Conservation (phyloP, 2,329 filamentous ascomycete genomes). For the Aspergillus hiratsukae region DNA sequence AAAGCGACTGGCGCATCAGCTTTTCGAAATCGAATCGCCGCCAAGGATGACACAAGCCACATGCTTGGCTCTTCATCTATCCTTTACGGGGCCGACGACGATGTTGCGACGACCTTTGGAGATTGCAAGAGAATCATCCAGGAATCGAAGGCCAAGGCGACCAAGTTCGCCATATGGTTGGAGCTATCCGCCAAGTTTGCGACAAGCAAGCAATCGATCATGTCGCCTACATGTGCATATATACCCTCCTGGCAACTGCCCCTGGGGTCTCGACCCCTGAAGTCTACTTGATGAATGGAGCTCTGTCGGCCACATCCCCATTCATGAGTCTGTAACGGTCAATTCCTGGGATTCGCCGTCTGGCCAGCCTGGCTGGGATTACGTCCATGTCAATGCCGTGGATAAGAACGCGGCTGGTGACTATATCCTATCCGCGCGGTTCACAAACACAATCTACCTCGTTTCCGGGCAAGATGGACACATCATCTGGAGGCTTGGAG, state of each 20-base stretch:
- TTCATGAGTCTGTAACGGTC: constrained; percentile 29
- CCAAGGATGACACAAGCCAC: neutral
- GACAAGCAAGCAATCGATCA: too few species aligned
- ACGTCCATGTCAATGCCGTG: constrained; percentile 39
- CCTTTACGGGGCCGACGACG: neutral
- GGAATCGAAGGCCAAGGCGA: too few species aligned
- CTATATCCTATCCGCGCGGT: constrained; percentile 38
- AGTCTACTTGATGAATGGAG: constrained; percentile 28
- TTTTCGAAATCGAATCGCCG: neutral
- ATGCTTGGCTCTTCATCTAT: neutral
- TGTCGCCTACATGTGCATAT: too few species aligned
- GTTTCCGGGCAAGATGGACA: constrained; percentile 34
- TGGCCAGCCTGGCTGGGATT: constrained; percentile 28
- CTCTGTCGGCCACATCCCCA: constrained; percentile 26
- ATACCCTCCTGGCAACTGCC: too few species aligned
- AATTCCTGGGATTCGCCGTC: constrained; percentile 12
- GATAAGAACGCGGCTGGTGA: constrained; percentile 39
- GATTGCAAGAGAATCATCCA: too few species aligned
- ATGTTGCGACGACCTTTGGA: neutral
- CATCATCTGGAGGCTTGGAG: constrained; percentile 39
- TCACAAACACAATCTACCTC: constrained; percentile 36
- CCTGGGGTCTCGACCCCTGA: too few species aligned
- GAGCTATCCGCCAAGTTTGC: too few species aligned
- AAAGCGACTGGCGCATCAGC: neutral
- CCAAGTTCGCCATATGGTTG: too few species aligned